Conservation (phyloP, 345 rosid genomes). For the Mercurialis annua region DNA sequence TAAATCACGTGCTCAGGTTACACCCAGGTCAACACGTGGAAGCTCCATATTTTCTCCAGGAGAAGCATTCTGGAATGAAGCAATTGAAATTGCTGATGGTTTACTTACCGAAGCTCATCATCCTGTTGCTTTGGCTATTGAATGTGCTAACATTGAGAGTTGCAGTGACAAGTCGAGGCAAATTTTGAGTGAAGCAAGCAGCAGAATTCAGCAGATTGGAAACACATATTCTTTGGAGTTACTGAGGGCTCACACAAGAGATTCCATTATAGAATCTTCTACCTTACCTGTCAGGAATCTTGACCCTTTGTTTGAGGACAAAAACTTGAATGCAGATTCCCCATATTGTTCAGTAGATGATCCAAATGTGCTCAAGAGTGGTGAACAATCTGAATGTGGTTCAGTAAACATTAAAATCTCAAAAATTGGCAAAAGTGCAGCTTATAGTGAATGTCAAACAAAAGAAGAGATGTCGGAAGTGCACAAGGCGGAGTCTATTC, state of each 20-base stretch:
- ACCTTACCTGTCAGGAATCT: slow-evolving; percentile 83
- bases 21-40: slow-evolving; percentile 75
- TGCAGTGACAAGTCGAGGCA: slow-evolving; percentile 33
- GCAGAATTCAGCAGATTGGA: slow-evolving; percentile 34
- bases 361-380: slow-evolving; percentile 20
- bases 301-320: slow-evolving; percentile 67
- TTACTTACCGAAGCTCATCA: slow-evolving; percentile 41
- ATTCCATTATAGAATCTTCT: slow-evolving; percentile 41
- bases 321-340: slow-evolving; percentile 36
- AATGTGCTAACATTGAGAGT: slow-evolving; percentile 27
- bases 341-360: slow-evolving; percentile 22
- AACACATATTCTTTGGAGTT: slow-evolving; percentile 36
- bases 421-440: slow-evolving; percentile 22
- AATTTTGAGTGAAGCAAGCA: slow-evolving; percentile 41
- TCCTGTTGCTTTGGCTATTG: slow-evolving; percentile 27
- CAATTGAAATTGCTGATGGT: slow-evolving; percentile 87
- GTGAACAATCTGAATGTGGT: slow-evolving; percentile 37
- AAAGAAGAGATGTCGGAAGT: slow-evolving; percentile 30
- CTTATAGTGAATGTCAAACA: slow-evolving; percentile 21
- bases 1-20: slow-evolving; percentile 39
- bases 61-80: slow-evolving; percentile 98
- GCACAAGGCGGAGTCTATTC: slow-evolving; percentile 21
- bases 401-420: slow-evolving; percentile 24
- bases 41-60: slow-evolving; percentile 93
- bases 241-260: slow-evolving; percentile 36